phyloP scores from a whole-genome alignment of 192 early-diverging fungal genomes.

The Podochytrium sp. region DNA sequence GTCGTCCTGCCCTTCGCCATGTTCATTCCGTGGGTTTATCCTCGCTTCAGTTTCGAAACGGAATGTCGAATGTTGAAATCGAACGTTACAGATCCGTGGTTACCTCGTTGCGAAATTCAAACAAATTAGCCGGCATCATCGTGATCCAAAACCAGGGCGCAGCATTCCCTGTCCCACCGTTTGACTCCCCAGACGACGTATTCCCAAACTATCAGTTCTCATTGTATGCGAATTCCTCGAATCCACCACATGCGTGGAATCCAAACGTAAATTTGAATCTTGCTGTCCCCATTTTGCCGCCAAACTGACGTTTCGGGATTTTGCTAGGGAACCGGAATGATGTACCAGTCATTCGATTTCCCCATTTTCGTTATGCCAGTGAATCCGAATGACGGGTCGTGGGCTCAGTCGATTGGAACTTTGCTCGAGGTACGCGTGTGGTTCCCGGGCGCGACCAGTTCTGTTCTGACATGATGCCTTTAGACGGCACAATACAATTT shows the following conservation, averaged over 20 bases:
- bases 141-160: slow-evolving; percentile 32
- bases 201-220: slow-evolving; percentile 76
- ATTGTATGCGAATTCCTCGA: slow-evolving; percentile 58
- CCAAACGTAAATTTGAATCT: slow-evolving; percentile 51
- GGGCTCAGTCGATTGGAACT: slow-evolving; percentile 45
- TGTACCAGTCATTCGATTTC: slow-evolving; percentile 59
- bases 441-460: background rate
- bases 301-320: background rate
- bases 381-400: slow-evolving; percentile 17
- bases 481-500: slow-evolving; percentile 56
- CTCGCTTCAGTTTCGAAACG: background rate
- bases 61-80: background rate
- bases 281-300: background rate
- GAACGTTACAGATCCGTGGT: slow-evolving; percentile 51
- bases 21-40: slow-evolving; percentile 54
- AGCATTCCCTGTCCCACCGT: slow-evolving; percentile 35
- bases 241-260: slow-evolving; percentile 66
- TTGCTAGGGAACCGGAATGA: slow-evolving; percentile 60
- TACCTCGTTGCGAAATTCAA: slow-evolving; percentile 41
- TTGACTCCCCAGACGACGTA: slow-evolving; percentile 59
- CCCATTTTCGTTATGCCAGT: slow-evolving; percentile 64
- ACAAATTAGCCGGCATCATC: slow-evolving; percentile 63
- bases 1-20: slow-evolving; percentile 66
- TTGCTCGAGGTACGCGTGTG: slow-evolving; percentile 41
- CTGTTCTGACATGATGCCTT: background rate